Percentiles rank a stretch among this genome's conserved stretches.
Evolutionary conservation across 352 stramenopile genomes (phyloP).

Genomic region (Pythium aquatile): DNA sequence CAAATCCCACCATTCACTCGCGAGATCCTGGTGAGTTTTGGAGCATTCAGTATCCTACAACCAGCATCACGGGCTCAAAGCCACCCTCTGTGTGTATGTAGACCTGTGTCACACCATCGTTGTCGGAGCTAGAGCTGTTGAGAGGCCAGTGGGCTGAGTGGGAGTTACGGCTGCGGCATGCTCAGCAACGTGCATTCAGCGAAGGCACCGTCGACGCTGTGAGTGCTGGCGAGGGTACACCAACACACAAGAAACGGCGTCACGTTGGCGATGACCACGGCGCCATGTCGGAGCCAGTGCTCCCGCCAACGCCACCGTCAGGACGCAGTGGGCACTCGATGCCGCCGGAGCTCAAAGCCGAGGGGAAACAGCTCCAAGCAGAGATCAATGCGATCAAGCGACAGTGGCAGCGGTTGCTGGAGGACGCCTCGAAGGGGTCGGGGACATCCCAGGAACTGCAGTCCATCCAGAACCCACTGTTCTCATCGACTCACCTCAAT

Average conservation of each 20-base stretch:
- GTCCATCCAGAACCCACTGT: constrained; percentile 17
- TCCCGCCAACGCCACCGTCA: not conserved
- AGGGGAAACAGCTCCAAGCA: constrained; percentile 12
- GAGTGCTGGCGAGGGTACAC: not conserved
- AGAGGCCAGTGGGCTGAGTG: constrained; percentile 10
- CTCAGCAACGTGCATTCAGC: not conserved
- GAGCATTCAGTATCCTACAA: too few species aligned
- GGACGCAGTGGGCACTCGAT: not conserved
- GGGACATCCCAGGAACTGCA: not conserved
- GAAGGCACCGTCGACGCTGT: not conserved
- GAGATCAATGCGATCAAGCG: constrained; percentile 11
- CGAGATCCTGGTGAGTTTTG: constrained; percentile 23
- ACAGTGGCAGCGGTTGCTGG: constrained; percentile 25
- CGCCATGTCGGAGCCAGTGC: constrained; percentile 8
- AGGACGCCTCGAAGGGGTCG: not conserved
- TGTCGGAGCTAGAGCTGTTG: constrained; percentile 9
- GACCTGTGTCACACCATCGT: not conserved
- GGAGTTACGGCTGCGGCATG: constrained; percentile 9
- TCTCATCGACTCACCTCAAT: constrained; percentile 34
- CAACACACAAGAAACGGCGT: constrained; percentile 8
- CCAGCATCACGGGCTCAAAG: too few species aligned
- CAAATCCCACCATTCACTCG: constrained; percentile 27
- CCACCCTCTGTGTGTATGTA: not conserved
- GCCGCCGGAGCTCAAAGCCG: constrained; percentile 1
- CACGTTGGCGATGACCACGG: not conserved